phyloP scores from a whole-genome alignment of 2,329 filamentous ascomycete genomes.

The Albophoma yamanashiensis region DNA sequence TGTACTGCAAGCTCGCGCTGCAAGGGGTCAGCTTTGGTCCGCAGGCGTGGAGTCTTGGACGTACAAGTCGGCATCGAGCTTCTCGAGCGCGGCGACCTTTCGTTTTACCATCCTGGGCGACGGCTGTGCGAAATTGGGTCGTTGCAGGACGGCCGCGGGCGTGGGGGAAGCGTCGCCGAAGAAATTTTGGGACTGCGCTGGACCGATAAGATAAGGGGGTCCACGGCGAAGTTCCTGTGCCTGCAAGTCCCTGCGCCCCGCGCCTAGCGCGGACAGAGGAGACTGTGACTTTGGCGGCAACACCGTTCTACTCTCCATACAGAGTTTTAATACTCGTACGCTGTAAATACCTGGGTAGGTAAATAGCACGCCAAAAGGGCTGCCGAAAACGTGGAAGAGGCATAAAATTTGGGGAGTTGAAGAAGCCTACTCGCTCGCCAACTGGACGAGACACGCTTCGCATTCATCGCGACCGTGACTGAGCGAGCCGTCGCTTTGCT shows the following conservation, averaged over 20 bases:
- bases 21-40: conserved; percentile 19
- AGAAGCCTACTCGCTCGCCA: no score
- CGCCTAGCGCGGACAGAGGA: not conserved
- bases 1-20: conserved; percentile 79
- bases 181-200: not conserved
- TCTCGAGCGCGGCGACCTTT: conserved; percentile 86
- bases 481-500: not conserved
- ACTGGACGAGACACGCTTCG: no score
- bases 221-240: not conserved
- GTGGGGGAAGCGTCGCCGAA: not conserved
- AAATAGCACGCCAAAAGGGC: no score
- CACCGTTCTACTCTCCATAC: not conserved
- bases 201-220: conserved; percentile 2
- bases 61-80: conserved; percentile 82
- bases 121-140: not conserved
- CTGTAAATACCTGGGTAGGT: no score
- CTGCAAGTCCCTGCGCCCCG: not conserved
- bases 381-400: no score
- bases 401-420: no score
- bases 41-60: conserved; percentile 12
- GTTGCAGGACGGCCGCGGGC: not conserved
- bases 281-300: not conserved
- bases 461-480: not conserved
- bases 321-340: not conserved
- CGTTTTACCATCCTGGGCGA: conserved; percentile 60